These are phyloP conservation scores for Saturnispora sanitii DNA, from an alignment of 805 yeast species.

Conservation along the genomic window DNA sequence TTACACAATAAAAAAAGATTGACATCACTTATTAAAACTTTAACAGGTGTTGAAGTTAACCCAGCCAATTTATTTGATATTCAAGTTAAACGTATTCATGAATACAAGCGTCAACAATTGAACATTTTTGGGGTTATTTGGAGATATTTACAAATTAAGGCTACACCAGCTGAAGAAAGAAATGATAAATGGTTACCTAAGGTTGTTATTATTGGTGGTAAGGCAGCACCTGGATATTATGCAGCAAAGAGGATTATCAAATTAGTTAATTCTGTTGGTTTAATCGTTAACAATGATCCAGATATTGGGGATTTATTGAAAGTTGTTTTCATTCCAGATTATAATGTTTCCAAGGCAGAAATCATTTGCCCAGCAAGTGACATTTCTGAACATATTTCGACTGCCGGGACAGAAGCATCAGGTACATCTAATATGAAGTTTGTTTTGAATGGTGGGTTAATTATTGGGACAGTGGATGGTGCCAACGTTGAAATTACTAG, in stretches of 20 bases:
- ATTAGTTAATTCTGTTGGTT: slow-evolving; percentile 71
- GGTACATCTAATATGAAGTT: slow-evolving; percentile 96
- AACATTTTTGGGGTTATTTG: slow-evolving; percentile 83
- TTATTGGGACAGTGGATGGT: slow-evolving; percentile 94
- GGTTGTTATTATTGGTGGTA: slow-evolving; percentile 83
- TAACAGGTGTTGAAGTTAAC: slow-evolving; percentile 56
- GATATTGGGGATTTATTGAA: slow-evolving; percentile 69
- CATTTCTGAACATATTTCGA: slow-evolving; percentile 85
- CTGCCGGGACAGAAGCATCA: slow-evolving; percentile 95
- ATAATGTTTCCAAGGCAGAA: slow-evolving; percentile 91
- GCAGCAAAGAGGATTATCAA: slow-evolving; percentile 89
- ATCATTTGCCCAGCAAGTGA: slow-evolving; percentile 85
- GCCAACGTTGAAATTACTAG: slow-evolving; percentile 93
- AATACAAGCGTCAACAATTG: slow-evolving; percentile 90
- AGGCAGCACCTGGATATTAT: slow-evolving; percentile 96
- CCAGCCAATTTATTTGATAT: slow-evolving; percentile 74
- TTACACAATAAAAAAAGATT: slow-evolving; percentile 56
- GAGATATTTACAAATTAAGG: slow-evolving; percentile 70
- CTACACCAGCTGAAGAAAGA: slow-evolving; percentile 53
- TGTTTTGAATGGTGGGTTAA: slow-evolving; percentile 86
- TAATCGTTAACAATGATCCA: slow-evolving; percentile 67
- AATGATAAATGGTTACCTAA: slow-evolving; percentile 54
- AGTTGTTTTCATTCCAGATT: slow-evolving; percentile 84
- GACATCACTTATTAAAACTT: slow-evolving; percentile 53
- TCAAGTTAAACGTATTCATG: slow-evolving; percentile 92